Conservation (phyloP, 257 asterid genomes). For the Fraxinus pennsylvanica region DNA sequence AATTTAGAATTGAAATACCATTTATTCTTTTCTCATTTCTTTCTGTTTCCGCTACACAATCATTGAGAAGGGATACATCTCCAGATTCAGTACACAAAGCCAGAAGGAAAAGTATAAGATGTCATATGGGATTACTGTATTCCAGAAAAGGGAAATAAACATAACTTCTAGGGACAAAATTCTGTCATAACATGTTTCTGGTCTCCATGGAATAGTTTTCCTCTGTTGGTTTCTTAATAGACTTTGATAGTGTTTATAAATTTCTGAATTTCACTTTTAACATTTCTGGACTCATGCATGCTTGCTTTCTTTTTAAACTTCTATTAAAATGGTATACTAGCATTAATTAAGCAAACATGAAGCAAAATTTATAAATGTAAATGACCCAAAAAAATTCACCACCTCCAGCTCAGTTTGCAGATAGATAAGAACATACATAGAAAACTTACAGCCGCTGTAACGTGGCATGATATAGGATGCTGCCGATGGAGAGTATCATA, state of each 20-base stretch:
- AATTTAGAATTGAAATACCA: not conserved
- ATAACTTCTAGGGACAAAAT: not conserved
- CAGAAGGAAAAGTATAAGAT: not conserved
- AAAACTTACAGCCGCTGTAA: conserved; percentile 80
- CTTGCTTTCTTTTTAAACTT: not conserved
- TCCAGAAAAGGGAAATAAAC: not conserved
- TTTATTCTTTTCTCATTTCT: not conserved
- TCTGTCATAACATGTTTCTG: not conserved
- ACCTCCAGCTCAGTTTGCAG: conserved; percentile 14
- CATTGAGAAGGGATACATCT: not conserved
- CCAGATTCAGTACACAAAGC: not conserved
- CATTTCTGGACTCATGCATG: not conserved
- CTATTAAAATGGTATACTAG: not conserved
- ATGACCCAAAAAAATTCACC: not conserved
- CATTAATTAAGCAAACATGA: not conserved
- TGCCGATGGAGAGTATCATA: conserved; percentile 84
- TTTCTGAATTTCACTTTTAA: not conserved
- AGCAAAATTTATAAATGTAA: not conserved
- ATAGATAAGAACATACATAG: conserved; percentile 15
- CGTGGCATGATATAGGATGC: conserved; percentile 89
- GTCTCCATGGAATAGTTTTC: not conserved
- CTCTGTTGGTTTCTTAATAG: not conserved
- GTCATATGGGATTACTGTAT: not conserved
- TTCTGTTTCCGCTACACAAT: not conserved
- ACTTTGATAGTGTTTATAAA: not conserved